phyloP scores from a whole-genome alignment of 768 basidiomycete genomes.

The Russula virescens region DNA sequence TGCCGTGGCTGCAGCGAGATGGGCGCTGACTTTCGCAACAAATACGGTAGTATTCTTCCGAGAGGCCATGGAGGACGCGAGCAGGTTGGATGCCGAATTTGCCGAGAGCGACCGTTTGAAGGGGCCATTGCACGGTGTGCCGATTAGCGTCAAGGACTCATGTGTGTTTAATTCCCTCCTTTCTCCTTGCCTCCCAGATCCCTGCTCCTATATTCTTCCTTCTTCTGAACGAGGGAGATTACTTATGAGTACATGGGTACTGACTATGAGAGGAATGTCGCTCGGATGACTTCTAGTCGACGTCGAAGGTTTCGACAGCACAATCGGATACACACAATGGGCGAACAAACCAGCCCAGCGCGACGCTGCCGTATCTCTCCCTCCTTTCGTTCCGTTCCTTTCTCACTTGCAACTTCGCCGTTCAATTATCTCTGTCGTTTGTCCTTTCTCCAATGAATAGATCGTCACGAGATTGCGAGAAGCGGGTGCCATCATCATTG shows the following conservation, averaged over 20 bases:
- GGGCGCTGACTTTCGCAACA: too few species aligned
- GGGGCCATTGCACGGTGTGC: slow-evolving; percentile 77
- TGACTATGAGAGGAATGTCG: too few species aligned
- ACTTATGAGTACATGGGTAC: too few species aligned
- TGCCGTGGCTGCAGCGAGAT: too few species aligned
- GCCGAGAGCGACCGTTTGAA: slow-evolving; percentile 46
- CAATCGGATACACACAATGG: slow-evolving; percentile 72
- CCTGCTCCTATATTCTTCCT: too few species aligned
- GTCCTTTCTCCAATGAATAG: slow-evolving; percentile 37
- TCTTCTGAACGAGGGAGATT: too few species aligned
- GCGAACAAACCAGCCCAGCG: slow-evolving; percentile 50
- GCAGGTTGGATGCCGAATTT: slow-evolving; percentile 61
- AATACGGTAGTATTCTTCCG: slow-evolving; percentile 55
- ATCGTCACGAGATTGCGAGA: slow-evolving; percentile 48
- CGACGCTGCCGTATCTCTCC: slow-evolving; percentile 54
- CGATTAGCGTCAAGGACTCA: slow-evolving; percentile 73
- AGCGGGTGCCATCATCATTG: slow-evolving; percentile 79
- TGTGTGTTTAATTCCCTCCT: slow-evolving; percentile 40
- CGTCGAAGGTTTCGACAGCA: slow-evolving; percentile 58
- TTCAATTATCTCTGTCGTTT: too few species aligned
- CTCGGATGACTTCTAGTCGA: slow-evolving; percentile 37
- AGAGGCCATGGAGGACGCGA: slow-evolving; percentile 57
- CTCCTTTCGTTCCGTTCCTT: too few species aligned
- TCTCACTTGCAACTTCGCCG: too few species aligned
- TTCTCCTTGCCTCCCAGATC: too few species aligned